phyloP scores from a whole-genome alignment of 2,329 filamentous ascomycete genomes.

The Botrytis paeoniae region DNA sequence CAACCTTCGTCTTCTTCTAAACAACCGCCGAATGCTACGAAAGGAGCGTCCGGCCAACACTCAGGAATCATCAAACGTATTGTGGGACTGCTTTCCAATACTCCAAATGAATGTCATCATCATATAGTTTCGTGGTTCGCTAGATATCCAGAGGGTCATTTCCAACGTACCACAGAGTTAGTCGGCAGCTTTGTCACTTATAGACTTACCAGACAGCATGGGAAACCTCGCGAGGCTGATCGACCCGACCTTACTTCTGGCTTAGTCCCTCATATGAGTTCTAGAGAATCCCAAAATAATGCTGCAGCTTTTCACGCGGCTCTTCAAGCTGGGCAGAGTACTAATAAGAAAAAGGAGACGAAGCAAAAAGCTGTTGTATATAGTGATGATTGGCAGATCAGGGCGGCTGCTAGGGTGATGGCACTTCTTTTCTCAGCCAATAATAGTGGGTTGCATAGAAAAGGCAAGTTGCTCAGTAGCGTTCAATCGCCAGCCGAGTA shows the following conservation, averaged over 20 bases:
- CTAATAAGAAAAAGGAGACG: constrained; percentile 58
- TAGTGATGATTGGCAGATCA: constrained; percentile 85
- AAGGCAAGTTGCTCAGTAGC: constrained; percentile 38
- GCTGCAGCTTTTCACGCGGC: constrained; percentile 56
- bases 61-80: constrained; percentile 84
- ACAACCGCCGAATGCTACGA: constrained; percentile 21
- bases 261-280: constrained; percentile 65
- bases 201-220: constrained; percentile 67
- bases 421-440: constrained; percentile 81
- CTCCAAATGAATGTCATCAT: constrained; percentile 71
- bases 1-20: constrained; percentile 17
- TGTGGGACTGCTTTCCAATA: constrained; percentile 74
- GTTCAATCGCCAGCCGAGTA: constrained; percentile 32
- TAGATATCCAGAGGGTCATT: constrained; percentile 62
- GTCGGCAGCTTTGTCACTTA: constrained; percentile 78
- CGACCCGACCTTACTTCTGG: constrained; percentile 61
- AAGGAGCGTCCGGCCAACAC: constrained; percentile 57
- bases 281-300: constrained; percentile 51
- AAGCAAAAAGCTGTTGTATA: constrained; percentile 60
- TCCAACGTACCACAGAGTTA: constrained; percentile 73
- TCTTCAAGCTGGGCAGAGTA: constrained; percentile 72
- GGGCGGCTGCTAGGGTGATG: constrained; percentile 75
- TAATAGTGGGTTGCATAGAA: constrained; percentile 48
- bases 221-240: constrained; percentile 56
- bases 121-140: constrained; percentile 77